Evolutionary conservation across 768 basidiomycete species (phyloP).

Genomic region (Gloeophyllum trabeum): DNA sequence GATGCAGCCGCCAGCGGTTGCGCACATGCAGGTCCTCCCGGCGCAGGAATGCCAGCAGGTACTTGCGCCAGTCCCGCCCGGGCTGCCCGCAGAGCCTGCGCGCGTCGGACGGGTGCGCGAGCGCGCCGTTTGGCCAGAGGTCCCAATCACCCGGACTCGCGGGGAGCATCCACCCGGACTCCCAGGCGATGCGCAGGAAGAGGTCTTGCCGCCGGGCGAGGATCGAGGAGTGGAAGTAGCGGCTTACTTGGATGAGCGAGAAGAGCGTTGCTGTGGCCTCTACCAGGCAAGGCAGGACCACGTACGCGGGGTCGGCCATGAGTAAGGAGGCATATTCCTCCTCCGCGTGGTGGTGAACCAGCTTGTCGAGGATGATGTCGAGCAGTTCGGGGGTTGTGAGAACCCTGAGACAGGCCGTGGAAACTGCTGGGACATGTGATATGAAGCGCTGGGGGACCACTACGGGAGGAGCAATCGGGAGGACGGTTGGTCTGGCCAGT

Average conservation of each 20-base stretch:
- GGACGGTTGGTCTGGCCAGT: too few species aligned
- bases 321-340: too few species aligned
- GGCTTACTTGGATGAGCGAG: conserved; percentile 5
- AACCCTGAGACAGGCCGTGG: neutral
- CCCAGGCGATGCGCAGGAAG: conserved; percentile 7
- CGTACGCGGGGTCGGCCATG: neutral
- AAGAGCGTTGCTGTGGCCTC: conserved; percentile 7
- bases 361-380: neutral
- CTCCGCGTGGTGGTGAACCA: neutral
- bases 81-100: too few species aligned
- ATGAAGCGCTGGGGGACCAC: too few species aligned
- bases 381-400: conserved; percentile 3
- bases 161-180: conserved; percentile 10
- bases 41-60: conserved; percentile 8
- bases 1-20: conserved; percentile 9
- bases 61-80: conserved; percentile 7
- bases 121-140: too few species aligned
- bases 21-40: conserved; percentile 7
- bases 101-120: too few species aligned
- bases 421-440: too few species aligned
- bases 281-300: conserved; percentile 4
- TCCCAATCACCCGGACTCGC: conserved; percentile 6
- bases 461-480: too few species aligned
- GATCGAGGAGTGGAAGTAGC: conserved; percentile 5
- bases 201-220: conserved; percentile 4